phyloP scores from a whole-genome alignment of 371 early-diverging fungal species.

The Mortierella sp. region DNA sequence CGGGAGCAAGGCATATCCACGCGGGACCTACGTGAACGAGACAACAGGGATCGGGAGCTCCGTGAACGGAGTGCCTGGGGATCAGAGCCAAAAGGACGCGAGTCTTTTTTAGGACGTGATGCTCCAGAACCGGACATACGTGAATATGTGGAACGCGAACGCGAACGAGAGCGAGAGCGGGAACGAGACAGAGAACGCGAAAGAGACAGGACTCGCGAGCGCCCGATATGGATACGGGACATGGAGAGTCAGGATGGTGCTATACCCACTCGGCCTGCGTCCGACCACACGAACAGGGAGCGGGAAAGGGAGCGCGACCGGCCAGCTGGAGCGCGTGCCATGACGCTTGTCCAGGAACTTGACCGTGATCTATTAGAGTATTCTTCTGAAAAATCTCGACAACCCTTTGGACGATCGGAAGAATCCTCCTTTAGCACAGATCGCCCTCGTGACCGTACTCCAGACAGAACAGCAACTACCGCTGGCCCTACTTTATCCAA shows the following conservation, averaged over 20 bases:
- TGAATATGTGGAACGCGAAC: slow-evolving; percentile 52
- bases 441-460: slow-evolving; percentile 5
- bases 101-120: slow-evolving; percentile 55
- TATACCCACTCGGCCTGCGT: slow-evolving; percentile 31
- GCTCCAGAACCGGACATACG: slow-evolving; percentile 61
- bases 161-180: slow-evolving; percentile 44
- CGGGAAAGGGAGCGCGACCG: slow-evolving; percentile 62
- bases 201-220: slow-evolving; percentile 39
- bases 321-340: slow-evolving; percentile 45
- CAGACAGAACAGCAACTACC: background rate
- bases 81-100: slow-evolving; percentile 48
- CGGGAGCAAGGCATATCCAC: slow-evolving; percentile 32
- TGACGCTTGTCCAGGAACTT: slow-evolving; percentile 57
- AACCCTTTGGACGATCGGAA: slow-evolving; percentile 12
- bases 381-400: slow-evolving; percentile 44
- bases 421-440: background rate
- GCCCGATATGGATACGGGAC: slow-evolving; percentile 54
- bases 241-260: slow-evolving; percentile 35
- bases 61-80: slow-evolving; percentile 60
- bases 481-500: background rate
- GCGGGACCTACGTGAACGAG: slow-evolving; percentile 57
- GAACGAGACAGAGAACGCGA: slow-evolving; percentile 62
- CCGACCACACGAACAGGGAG: slow-evolving; percentile 53
- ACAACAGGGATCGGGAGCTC: slow-evolving; percentile 55
- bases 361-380: slow-evolving; percentile 56